Base-by-base conservation (phyloP, 805 yeast species). In the Starmerella stigmatis region DNA sequence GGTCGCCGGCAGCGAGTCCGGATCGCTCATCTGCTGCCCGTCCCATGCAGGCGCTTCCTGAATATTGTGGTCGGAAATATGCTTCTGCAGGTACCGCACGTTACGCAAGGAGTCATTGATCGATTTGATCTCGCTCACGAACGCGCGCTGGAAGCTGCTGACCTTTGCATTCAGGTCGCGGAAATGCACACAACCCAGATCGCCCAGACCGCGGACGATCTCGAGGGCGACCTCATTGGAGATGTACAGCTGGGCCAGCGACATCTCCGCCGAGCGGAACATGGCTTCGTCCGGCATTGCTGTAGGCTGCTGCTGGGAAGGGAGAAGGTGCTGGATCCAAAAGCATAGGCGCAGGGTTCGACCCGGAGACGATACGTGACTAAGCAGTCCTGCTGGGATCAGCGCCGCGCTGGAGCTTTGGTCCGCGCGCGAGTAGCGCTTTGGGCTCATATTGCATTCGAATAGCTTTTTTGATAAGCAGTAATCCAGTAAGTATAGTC, bases 91-190 rank as follows among this genome's bases (percentile, higher is more conserved):
- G 45, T 51, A 62, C 29, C 82, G 70, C 44, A 79, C 73, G 63
- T 89, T 97, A 50, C 96, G 79, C 63, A 86, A 85, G n/a, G 81
- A 75, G 60, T 86, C 82, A 63, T 89, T 96, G 44, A 84, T 69
- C 47, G 74, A 72, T 57, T 95, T 76, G 50, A 86, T 77, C 58
- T 92, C 97, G 58, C 79, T 77, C 47, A 92, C 96, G 63, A 82
- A 92, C 2, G 89, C 72, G 51, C 98, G 75, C 67, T 89, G 97
- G 67, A 92, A 92, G 26, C 84, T 74, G 55, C 78, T 79, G 36
- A 85, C 82, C 51, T 78, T 76, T 44, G 78, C 66, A 64, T 92
- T 92, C 67, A 85, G 70, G 64, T 92, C 98, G 42, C 94, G 71
- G 63, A 92, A 86, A 59, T 94, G 96, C 22, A 92, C 74, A 49